These are phyloP conservation scores for Mucor velutinosus DNA, from an alignment of 371 early-diverging fungal species.

Conservation along the genomic window DNA sequence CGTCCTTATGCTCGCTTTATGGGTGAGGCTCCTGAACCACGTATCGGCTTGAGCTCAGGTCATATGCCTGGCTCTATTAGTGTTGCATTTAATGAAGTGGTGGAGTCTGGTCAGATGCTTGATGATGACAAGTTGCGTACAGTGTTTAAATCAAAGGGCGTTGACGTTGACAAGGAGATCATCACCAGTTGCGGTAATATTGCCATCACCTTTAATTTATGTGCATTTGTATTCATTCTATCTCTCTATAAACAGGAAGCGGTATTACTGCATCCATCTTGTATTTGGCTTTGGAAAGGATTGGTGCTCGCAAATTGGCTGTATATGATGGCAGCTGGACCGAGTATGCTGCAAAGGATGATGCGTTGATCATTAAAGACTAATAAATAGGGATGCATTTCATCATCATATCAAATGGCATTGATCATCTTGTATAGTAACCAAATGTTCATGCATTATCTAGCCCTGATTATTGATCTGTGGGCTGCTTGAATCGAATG, in stretches of 20 bases:
- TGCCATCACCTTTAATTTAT: neutral
- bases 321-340: constrained; percentile 90
- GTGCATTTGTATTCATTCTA: neutral
- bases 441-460: neutral
- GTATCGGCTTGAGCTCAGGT: constrained; percentile 81
- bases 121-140: constrained; percentile 48
- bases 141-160: constrained; percentile 46
- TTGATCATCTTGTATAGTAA: too few relatives aligned
- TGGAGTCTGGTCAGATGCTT: constrained; percentile 46
- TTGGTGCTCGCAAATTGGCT: constrained; percentile 63
- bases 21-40: constrained; percentile 83
- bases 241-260: constrained; percentile 45
- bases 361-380: constrained; percentile 57
- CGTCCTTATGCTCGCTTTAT: constrained; percentile 74
- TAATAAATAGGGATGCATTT: neutral
- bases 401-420: neutral
- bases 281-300: constrained; percentile 69
- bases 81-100: constrained; percentile 67
- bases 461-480: neutral
- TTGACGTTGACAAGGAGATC: constrained; percentile 62
- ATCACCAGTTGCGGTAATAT: constrained; percentile 65
- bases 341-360: constrained; percentile 72
- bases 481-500: neutral
- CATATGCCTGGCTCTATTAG: constrained; percentile 85
- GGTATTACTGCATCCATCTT: constrained; percentile 81